A percentile compares a stretch with the other conserved stretches of the same genome.
Conservation (phyloP, 208 protist genomes). For the Trypanosoma melophagium region DNA sequence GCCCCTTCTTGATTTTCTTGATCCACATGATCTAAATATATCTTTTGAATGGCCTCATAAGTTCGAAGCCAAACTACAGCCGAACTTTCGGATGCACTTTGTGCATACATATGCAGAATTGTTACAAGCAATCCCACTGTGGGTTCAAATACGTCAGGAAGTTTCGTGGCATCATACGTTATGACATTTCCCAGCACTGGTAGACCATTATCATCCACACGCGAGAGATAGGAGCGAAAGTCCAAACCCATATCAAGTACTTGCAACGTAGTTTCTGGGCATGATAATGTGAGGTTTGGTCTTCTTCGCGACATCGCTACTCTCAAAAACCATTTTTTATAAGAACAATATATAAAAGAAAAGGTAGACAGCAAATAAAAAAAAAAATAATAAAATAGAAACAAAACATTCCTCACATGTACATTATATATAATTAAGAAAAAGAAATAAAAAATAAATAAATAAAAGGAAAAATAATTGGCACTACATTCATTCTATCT, state of each 20-base stretch:
- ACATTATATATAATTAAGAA: no score
- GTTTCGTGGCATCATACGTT: slow-evolving; percentile 60
- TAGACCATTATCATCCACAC: slow-evolving; percentile 67
- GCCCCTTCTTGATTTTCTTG: slow-evolving; percentile 31
- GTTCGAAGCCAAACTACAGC: slow-evolving; percentile 65
- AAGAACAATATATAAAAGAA: slow-evolving; percentile 2
- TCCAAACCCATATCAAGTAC: slow-evolving; percentile 87
- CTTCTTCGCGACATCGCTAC: slow-evolving; percentile 54
- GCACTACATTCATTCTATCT: background rate
- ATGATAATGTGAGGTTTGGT: slow-evolving; percentile 54
- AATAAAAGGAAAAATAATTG: background rate
- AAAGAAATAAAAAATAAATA: slow-evolving; percentile 1
- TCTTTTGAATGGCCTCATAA: slow-evolving; percentile 78
- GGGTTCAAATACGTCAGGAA: slow-evolving; percentile 80
- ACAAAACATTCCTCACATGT: slow-evolving; percentile 9
- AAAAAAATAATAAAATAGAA: slow-evolving; percentile 2
- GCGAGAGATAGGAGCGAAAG: slow-evolving; percentile 80
- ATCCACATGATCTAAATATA: slow-evolving; percentile 71
- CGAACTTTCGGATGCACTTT: slow-evolving; percentile 35
- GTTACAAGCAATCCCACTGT: slow-evolving; percentile 85
- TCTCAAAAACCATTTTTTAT: no score
- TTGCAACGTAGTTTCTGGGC: slow-evolving; percentile 51
- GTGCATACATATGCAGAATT: slow-evolving; percentile 66
- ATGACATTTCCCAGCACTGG: slow-evolving; percentile 84
- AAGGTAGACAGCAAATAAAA: slow-evolving; percentile 22